A percentile compares a stretch with the other conserved stretches of the same genome.
Conservation (phyloP, 331 rosid species). For the Erythrophleum ivorense region DNA sequence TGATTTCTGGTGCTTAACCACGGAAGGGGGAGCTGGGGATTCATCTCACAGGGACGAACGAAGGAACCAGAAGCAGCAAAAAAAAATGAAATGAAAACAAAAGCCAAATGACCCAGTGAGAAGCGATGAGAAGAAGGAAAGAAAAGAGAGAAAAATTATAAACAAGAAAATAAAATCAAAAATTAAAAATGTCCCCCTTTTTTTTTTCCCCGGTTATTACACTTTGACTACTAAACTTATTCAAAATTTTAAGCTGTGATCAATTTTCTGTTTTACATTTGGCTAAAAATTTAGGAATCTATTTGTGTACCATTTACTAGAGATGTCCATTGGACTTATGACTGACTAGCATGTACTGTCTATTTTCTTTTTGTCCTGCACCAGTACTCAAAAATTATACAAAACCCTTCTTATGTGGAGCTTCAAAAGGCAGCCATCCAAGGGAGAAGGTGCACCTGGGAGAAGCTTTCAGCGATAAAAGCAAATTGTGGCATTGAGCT, state of each 20-base stretch:
- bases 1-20: no score
- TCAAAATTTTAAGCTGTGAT: neutral
- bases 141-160: no score
- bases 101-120: no score
- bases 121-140: no score
- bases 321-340: conserved; percentile 11
- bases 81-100: no score
- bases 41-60: no score
- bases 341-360: conserved; percentile 38
- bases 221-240: conserved; percentile 10
- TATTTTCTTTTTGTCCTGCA: neutral
- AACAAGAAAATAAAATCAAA: no score
- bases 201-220: no score
- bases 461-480: conserved; percentile 95
- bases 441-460: conserved; percentile 99
- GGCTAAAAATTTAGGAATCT: conserved; percentile 3
- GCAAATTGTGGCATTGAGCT: conserved; percentile 95
- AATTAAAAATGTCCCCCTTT: no score
- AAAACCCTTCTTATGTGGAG: conserved; percentile 83
- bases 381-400: conserved; percentile 89
- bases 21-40: no score
- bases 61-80: no score
- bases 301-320: conserved; percentile 14
- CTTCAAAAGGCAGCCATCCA: conserved; percentile 98
- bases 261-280: neutral